Evolutionary conservation across 805 yeast species (phyloP), one percentile per base, ranked within the genome.

Genomic region (Saturnispora saitoi): DNA sequence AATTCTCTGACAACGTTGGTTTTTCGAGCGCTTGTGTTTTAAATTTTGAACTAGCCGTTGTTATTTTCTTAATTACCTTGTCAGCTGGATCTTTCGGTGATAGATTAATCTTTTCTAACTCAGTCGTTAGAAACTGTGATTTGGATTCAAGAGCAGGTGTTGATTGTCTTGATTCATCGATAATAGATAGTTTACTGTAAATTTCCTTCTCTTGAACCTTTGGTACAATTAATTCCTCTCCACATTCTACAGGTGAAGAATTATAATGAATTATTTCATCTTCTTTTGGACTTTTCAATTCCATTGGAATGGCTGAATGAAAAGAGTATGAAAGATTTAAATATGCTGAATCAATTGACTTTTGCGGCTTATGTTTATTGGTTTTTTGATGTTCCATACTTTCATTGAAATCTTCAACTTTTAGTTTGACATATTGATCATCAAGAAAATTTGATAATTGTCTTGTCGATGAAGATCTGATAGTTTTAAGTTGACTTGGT

Each of bases 291-390:
- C 57, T 47, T 34, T 48, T 36, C 11, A 63, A 53, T 19, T 62
- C 64, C 30, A 65, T 54, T 22, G 63, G 62, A 30, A 58, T 54
- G 10, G 67, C 68, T 3, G 66, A 59, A 47, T 63, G 68, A 14
- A 64, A 50, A 48, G 66, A 61, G 47, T 59, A 62, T 2, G 61
- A 52, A 4, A 52, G 56, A 48, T 63, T 67, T 4, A 48, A 48
- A 37, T 24, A 51, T 26, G 42, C 36, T 19, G 58, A 55, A 46
- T 62, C 63, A 9, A 56, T 31, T 7, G 69, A 64, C 29, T 50
- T 46, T 30, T 50, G 48, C 3, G 14, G 38, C 22, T 54, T 51
- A 48, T 61, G 65, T 10, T 37, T 22, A 37, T 37, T 37, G n/a
- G 15, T 20, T 11, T 31, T 32, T 15, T 40, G 38, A 22, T 31